Conservation (phyloP, 768 basidiomycete genomes). For the Trametopsis cervina region DNA sequence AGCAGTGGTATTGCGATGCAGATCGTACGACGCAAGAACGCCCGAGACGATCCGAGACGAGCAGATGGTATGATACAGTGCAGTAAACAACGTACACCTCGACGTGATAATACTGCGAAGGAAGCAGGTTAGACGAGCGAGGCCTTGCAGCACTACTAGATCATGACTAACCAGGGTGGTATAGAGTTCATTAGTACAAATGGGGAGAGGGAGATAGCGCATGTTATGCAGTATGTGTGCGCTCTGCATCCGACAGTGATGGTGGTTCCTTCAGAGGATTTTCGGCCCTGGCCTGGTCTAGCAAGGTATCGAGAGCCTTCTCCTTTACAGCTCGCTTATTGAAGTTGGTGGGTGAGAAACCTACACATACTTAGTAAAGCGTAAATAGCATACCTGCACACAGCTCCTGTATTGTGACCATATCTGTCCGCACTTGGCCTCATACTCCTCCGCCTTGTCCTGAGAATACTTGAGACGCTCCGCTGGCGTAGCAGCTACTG, state of each 20-base stretch:
- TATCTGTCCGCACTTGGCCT: constrained; percentile 73
- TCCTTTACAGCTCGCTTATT: constrained; percentile 73
- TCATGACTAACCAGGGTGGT: constrained; percentile 2
- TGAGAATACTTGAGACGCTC: constrained; percentile 58
- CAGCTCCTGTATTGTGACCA: constrained; percentile 80
- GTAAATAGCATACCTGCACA: constrained; percentile 51
- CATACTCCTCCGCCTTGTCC: constrained; percentile 82
- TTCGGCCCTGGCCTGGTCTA: constrained; percentile 57
- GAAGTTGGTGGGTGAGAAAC: neutral
- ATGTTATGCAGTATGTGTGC: constrained; percentile 9
- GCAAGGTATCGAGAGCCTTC: constrained; percentile 65
- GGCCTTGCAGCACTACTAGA: too few species aligned
- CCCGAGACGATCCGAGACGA: too few species aligned
- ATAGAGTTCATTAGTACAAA: constrained; percentile 2
- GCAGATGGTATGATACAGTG: too few species aligned
- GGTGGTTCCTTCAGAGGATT: constrained; percentile 49
- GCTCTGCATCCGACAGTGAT: constrained; percentile 27
- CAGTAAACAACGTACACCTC: too few species aligned
- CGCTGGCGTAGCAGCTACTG: constrained; percentile 37
- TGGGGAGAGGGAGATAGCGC: neutral
- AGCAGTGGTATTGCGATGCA: too few species aligned
- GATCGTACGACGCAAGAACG: too few species aligned
- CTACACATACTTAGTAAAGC: neutral
- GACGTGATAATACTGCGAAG: too few species aligned
- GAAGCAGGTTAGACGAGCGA: too few species aligned